Percentiles rank a stretch among this genome's conserved stretches.
These are phyloP conservation scores for Rhododendron griersonianum DNA, from an alignment of 148 eudicot genomes.

Conservation along the genomic window DNA sequence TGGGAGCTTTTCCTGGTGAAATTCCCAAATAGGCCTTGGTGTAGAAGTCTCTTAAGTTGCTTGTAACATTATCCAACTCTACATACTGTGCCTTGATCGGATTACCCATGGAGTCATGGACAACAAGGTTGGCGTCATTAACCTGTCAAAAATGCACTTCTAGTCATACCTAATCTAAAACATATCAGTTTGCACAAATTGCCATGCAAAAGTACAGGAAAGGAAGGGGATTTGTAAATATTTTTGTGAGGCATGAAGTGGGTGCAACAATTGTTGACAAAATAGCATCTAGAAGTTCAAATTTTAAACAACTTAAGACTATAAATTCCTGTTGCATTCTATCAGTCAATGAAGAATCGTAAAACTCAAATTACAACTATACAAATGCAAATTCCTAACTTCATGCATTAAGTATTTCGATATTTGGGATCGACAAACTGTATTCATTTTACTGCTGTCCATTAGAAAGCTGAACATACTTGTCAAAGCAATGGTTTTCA, in stretches of 20 bases:
- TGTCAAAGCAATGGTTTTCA: not conserved
- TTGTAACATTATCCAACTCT: conserved; percentile 60
- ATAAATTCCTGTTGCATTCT: not conserved
- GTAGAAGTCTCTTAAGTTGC: conserved; percentile 61
- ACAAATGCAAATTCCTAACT: not conserved
- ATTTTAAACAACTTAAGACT: not conserved
- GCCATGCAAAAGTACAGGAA: not conserved
- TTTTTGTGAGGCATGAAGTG: not conserved
- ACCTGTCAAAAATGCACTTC: conserved; percentile 39
- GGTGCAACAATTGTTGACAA: not conserved
- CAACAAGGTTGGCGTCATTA: conserved; percentile 47
- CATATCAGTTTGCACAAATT: not conserved
- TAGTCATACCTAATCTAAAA: not conserved
- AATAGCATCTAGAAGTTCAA: not conserved
- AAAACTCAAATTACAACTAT: not conserved
- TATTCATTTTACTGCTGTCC: not conserved
- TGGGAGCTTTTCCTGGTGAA: conserved; percentile 43
- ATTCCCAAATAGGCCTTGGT: conserved; percentile 62
- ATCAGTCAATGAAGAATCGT: not conserved
- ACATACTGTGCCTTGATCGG: conserved; percentile 53
- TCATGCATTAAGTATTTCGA: not conserved
- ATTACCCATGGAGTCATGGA: conserved; percentile 60
- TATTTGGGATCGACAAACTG: not conserved
- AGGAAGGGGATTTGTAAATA: not conserved
- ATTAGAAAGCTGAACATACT: not conserved